Base-by-base conservation (phyloP, 352 stramenopile species). In the Peronosclerospora sorghi region DNA sequence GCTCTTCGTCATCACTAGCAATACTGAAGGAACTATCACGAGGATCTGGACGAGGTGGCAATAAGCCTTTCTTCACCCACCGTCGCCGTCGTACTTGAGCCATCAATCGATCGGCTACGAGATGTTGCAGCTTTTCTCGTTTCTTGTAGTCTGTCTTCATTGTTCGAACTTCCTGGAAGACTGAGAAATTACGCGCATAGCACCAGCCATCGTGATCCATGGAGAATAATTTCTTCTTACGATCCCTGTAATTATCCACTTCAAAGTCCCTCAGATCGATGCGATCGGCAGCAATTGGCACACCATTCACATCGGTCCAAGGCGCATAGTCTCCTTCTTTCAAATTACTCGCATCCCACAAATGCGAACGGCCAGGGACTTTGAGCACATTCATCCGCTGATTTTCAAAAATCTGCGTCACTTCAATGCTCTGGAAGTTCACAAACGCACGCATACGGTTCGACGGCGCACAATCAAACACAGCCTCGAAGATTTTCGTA, bases 141-240 rank as follows among this genome's bases (percentile, higher is more conserved):
- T 84, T 86, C 18, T 68, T 65, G 45, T 77, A 83, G 42, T 86
- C 77, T 4, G 73, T 80, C 42, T 74, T 82, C 61, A 70, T 72
- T 4, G 78, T 86, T 0, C 80, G 77, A 27, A 90, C 62, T 39
- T 92, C 73, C 45, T 92, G 80, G 54, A 93, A 93, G 35, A 89
- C 75, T 2, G 70, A 84, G 19, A 93, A 93, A 43, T 93, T 91
- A 27, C 78, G 77, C 27, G 80, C 78, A 38, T 93, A 93, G 38
- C 68, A 83, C 80, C 80, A 93, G 0, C 77, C 77, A 42, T 93
- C 78, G 50, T 90, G 67, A 48, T 93, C 80, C 73, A 87, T 87
- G 1, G 76, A 83, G 45, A 91, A 86, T 13, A 90, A 34, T 24
- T 86, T 86, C 46, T 82, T 80, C 47, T 75, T 78, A 54, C 68